Evolutionary conservation across 352 stramenopile species (phyloP).

Genomic region (Globisporangium uncinulatum): DNA sequence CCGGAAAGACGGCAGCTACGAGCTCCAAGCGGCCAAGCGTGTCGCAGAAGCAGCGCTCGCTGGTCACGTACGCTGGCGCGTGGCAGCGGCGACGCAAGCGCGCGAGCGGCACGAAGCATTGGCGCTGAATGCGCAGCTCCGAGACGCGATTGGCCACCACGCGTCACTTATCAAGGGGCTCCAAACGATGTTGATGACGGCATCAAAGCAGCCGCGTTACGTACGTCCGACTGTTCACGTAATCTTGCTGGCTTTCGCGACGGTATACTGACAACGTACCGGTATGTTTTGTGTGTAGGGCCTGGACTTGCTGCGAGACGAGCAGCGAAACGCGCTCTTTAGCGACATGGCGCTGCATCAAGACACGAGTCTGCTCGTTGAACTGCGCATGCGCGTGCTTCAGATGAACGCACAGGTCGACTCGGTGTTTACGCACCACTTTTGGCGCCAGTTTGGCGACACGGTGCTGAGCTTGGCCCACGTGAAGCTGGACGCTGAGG

Average conservation of each 20-base stretch:
- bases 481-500: not conserved
- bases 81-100: conserved; percentile 13
- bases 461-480: not conserved
- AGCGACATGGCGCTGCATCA: not conserved
- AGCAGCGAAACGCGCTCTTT: not conserved
- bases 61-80: too few species aligned
- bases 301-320: not conserved
- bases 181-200: conserved; percentile 22
- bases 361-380: not conserved
- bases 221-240: not conserved
- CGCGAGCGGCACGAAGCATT: conserved; percentile 28
- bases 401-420: conserved; percentile 1
- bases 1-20: not conserved
- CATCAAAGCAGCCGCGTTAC: not conserved
- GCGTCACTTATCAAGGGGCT: conserved; percentile 33
- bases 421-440: not conserved
- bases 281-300: not conserved
- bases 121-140: conserved; percentile 37
- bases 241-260: too few species aligned
- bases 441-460: not conserved
- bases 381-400: not conserved
- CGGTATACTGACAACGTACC: too few species aligned
- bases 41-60: not conserved
- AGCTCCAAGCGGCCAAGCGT: not conserved
- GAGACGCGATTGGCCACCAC: conserved; percentile 31